Evolutionary conservation across 2,329 filamentous ascomycete genomes (phyloP).

Genomic region (Acephala macrosclerotiorum): DNA sequence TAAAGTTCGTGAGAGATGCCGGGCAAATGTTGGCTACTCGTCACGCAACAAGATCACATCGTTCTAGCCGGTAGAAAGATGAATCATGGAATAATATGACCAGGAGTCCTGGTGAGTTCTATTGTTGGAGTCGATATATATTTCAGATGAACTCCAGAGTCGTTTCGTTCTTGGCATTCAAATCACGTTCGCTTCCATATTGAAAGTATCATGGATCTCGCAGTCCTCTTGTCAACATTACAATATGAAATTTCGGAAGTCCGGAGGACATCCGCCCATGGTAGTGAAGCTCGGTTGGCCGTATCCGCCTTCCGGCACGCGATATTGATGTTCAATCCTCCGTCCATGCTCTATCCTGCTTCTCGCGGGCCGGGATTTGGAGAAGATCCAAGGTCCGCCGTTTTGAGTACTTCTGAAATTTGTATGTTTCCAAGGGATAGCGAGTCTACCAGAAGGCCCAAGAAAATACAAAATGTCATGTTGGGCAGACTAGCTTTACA

Average conservation of each 20-base stretch:
- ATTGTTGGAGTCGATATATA: constrained; percentile 29
- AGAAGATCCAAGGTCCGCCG: too few species aligned
- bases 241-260: not conserved
- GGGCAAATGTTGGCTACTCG: not conserved
- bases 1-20: constrained; percentile 6
- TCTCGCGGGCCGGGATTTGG: too few species aligned
- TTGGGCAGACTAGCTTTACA: too few species aligned
- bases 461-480: too few species aligned
- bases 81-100: constrained; percentile 10
- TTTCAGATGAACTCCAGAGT: constrained; percentile 10
- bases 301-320: not conserved
- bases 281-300: not conserved
- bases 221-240: not conserved
- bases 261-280: constrained; percentile 5
- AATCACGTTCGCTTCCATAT: constrained; percentile 22
- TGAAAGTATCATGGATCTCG: constrained; percentile 9
- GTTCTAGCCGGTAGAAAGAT: not conserved
- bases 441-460: not conserved
- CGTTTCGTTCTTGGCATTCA: constrained; percentile 15
- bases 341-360: too few species aligned
- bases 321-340: not conserved
- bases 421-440: too few species aligned
- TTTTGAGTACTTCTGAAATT: too few species aligned
- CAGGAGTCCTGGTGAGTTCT: constrained; percentile 10
- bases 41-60: not conserved